Evolutionary conservation across 805 yeast species (phyloP), one percentile per base, ranked within the genome.

Genomic region (Saccharomyces kudriavzevii): DNA sequence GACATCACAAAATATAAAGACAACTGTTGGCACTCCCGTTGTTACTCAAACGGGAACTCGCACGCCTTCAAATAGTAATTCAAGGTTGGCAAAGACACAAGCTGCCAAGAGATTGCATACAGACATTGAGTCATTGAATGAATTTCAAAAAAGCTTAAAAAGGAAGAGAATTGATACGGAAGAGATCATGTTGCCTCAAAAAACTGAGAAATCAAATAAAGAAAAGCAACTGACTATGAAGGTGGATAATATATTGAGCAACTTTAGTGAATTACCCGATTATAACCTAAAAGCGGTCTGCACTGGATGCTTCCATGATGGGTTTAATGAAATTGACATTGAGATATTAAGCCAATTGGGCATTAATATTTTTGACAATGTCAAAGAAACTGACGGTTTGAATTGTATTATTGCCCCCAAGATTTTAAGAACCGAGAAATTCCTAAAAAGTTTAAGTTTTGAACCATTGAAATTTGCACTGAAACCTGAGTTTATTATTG

Each of bases 361-460:
- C 0, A 78, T 91, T 29, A 69, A 70, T 26, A 70, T 87, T 5
- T 67, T 70, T 5, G 64, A 67, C 13, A 71, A 70, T 5, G 64
- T 73, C 11, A 53, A 52, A 13, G 49, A 55, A 14, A 25, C 26
- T 8, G 35, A 48, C 11, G 75, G 74, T 48, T 67, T 76, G 47
- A 79, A 81, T 60, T 69, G 80, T 0, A 70, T 87, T 10, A 80
- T 91, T 10, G 91, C 97, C 0, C 96, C 97, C 1, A 82, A 82
- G 56, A 76, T 86, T n/a, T 65, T 87, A 60, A 75, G 97, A 58
- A 92, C 98, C 0, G 96, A 87, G 54, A 94, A 92, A 70, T 91
- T 92, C 62, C 74, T 92, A 52, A 78, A 79, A 46, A 82, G 90
- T 22, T 70, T 90, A 50, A 80, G 89, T 51, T 74, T 74, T 45